These are phyloP conservation scores for Corchorus olitorius DNA, from an alignment of 345 rosid species.

Conservation along the genomic window DNA sequence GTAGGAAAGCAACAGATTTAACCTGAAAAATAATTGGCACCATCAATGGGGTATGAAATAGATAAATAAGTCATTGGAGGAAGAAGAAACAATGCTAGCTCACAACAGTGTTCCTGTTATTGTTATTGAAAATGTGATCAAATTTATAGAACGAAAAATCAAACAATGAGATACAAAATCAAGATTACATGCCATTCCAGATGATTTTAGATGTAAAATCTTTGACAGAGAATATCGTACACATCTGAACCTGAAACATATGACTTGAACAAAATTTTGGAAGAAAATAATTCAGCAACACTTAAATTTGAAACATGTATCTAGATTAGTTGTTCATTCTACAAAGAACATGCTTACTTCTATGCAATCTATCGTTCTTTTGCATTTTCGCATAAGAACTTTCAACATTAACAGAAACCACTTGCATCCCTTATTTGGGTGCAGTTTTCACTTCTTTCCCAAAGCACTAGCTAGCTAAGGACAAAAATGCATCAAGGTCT, in stretches of 20 bases:
- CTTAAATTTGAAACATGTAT: not conserved
- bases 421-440: not conserved
- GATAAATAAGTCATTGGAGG: not conserved
- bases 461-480: not conserved
- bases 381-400: not conserved
- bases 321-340: not conserved
- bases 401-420: not conserved
- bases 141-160: conserved; percentile 8
- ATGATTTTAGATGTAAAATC: not conserved
- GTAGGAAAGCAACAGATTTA: conserved; percentile 24
- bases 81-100: not conserved
- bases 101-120: not conserved
- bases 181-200: not conserved
- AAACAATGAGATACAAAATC: not conserved
- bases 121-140: not conserved
- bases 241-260: not conserved
- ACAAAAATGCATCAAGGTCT: not conserved
- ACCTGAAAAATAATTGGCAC: conserved; percentile 35
- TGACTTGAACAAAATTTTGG: conserved; percentile 10
- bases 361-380: not conserved
- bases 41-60: conserved; percentile 20
- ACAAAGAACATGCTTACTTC: conserved; percentile 8
- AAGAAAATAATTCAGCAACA: not conserved
- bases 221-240: not conserved
- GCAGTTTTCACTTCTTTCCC: not conserved